Conservation (phyloP, 2,329 filamentous ascomycete genomes). For the Scorias spongiosa region DNA sequence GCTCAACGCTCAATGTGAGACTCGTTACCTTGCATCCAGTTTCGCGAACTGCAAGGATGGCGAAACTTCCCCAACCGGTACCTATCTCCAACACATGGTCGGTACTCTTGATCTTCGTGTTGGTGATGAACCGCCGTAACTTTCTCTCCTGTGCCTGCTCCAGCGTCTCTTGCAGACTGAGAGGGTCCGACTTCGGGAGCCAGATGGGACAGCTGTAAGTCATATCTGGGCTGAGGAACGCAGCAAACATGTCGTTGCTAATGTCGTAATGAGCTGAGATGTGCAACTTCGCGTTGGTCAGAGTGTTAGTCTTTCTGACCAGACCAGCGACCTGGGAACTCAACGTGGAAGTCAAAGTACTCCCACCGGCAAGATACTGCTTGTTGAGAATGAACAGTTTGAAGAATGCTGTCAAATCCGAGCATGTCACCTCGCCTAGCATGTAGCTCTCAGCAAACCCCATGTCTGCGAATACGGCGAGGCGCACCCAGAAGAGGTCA, state of each 20-base stretch:
- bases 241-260: slow-evolving; percentile 60
- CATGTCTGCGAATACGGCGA: slow-evolving; percentile 59
- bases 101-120: slow-evolving; percentile 44
- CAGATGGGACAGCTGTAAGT: slow-evolving; percentile 61
- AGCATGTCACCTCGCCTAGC: slow-evolving; percentile 53
- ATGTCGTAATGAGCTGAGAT: slow-evolving; percentile 63
- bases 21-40: slow-evolving; percentile 56
- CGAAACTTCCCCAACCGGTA: slow-evolving; percentile 61
- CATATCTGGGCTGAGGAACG: slow-evolving; percentile 61
- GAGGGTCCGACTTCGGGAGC: slow-evolving; percentile 30
- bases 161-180: slow-evolving; percentile 38
- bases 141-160: slow-evolving; percentile 55
- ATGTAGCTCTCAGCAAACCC: slow-evolving; percentile 61
- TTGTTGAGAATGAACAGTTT: slow-evolving; percentile 56
- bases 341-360: slow-evolving; percentile 45
- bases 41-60: slow-evolving; percentile 49
- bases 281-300: slow-evolving; percentile 44
- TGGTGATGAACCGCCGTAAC: slow-evolving; percentile 49
- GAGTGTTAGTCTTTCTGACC: slow-evolving; percentile 30
- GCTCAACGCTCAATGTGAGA: slow-evolving; percentile 52
- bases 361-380: slow-evolving; percentile 46
- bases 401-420: slow-evolving; percentile 54
- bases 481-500: slow-evolving; percentile 55
- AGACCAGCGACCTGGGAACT: slow-evolving; percentile 43
- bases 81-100: slow-evolving; percentile 64